Conservation (phyloP, 129 eudicot species). For the Deinandra increscens region DNA sequence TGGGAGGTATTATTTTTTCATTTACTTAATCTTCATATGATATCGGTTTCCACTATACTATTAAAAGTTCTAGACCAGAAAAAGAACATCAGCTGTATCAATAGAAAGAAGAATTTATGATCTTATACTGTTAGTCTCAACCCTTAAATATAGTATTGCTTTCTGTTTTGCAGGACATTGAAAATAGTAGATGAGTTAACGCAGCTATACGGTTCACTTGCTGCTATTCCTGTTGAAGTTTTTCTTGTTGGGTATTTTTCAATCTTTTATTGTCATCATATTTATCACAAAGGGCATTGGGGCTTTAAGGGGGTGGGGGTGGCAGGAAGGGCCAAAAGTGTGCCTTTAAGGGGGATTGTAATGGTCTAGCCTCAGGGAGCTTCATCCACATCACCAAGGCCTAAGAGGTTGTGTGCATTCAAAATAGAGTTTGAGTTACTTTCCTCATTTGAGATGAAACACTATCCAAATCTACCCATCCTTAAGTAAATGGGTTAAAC, state of each 20-base stretch:
- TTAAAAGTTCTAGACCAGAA: too few relatives aligned
- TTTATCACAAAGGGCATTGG: not conserved
- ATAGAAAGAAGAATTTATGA: not conserved
- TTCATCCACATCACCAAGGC: too few relatives aligned
- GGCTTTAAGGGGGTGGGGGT: too few relatives aligned
- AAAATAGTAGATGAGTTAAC: constrained; percentile 64
- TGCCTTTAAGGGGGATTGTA: too few relatives aligned
- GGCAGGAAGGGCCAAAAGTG: too few relatives aligned
- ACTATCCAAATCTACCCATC: not conserved
- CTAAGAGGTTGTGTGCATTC: not conserved
- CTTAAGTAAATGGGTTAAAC: not conserved
- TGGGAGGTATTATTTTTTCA: constrained; percentile 55
- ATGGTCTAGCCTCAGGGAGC: too few relatives aligned
- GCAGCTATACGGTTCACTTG: constrained; percentile 52
- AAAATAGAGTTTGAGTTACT: not conserved
- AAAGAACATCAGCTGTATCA: not conserved
- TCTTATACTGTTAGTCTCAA: not conserved
- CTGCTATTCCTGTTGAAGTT: constrained; percentile 69
- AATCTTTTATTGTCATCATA: not conserved
- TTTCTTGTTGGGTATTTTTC: constrained; percentile 63
- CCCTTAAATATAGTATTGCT: constrained; percentile 3
- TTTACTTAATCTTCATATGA: not conserved
- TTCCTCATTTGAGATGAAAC: not conserved
- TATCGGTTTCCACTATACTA: too few relatives aligned
- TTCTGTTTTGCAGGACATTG: constrained; percentile 54